A percentile compares a stretch with the other conserved stretches of the same genome.
These are phyloP conservation scores for Rhodotorula kratochvilovae DNA, from an alignment of 768 basidiomycete species.

Conservation along the genomic window DNA sequence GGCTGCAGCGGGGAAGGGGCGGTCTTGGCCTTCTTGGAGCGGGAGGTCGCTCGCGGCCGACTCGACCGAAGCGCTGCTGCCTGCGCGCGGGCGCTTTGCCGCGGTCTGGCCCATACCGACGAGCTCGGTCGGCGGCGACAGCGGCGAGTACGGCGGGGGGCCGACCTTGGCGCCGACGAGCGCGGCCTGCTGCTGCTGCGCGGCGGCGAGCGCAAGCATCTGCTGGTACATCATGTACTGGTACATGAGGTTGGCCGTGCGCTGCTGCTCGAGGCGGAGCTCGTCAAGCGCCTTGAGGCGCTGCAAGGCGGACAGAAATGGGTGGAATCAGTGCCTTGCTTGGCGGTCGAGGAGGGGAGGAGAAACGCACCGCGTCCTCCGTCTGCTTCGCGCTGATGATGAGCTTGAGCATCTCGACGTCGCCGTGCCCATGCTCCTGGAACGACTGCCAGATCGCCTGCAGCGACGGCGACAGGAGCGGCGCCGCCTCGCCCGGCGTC, in stretches of 20 bases:
- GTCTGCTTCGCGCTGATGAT: conserved; percentile 26
- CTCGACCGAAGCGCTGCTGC: background rate
- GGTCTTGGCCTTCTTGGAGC: conserved; percentile 9
- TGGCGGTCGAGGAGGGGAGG: background rate
- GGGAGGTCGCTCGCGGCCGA: background rate
- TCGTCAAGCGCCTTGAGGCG: conserved; percentile 35
- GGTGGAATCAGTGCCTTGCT: background rate
- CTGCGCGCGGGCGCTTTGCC: conserved; percentile 1
- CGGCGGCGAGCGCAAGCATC: conserved; percentile 5
- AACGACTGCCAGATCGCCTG: conserved; percentile 19
- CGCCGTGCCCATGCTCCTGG: conserved; percentile 13
- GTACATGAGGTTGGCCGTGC: conserved; percentile 23
- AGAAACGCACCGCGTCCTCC: conserved; percentile 31
- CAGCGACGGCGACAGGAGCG: conserved; percentile 14
- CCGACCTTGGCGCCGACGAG: background rate
- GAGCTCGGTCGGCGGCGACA: conserved; percentile 13
- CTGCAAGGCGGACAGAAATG: background rate
- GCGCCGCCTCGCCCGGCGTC: background rate
- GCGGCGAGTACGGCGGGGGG: conserved; percentile 19
- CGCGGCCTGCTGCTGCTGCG: conserved; percentile 1
- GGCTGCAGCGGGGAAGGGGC: background rate
- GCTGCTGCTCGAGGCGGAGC: conserved; percentile 26
- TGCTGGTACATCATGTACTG: conserved; percentile 8
- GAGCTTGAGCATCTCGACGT: conserved; percentile 28
- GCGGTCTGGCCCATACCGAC: background rate